phyloP scores from a whole-genome alignment of 805 yeast genomes.

The Sugiyamaella chiloensis region DNA sequence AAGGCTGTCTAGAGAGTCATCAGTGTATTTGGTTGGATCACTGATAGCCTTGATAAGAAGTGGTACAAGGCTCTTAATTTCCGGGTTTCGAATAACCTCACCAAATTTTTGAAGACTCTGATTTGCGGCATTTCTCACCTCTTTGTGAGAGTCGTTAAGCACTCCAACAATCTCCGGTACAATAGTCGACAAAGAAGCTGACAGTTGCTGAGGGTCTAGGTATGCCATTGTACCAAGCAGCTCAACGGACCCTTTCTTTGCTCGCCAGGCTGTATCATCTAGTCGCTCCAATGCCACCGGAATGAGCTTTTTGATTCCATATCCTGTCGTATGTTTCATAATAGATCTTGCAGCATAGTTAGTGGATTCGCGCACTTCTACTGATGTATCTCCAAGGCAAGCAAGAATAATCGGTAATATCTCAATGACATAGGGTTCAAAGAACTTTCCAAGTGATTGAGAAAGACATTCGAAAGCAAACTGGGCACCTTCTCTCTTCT shows the following conservation, averaged over 20 bases:
- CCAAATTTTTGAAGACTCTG: constrained; percentile 86
- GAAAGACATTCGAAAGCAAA: constrained; percentile 84
- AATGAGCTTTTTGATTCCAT: constrained; percentile 84
- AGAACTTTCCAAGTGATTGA: constrained; percentile 64
- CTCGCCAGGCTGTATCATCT: constrained; percentile 91
- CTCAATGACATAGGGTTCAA: constrained; percentile 94
- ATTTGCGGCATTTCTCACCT: constrained; percentile 94
- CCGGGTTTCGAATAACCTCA: constrained; percentile 96
- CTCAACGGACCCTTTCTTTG: constrained; percentile 95
- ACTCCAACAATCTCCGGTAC: constrained; percentile 97
- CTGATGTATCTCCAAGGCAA: constrained; percentile 77
- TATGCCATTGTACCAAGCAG: constrained; percentile 97
- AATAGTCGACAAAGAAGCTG: constrained; percentile 82
- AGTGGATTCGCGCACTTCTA: constrained; percentile 88
- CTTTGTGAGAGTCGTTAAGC: constrained; percentile 91
- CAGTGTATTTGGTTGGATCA: constrained; percentile 90
- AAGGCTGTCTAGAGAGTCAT: constrained; percentile 78
- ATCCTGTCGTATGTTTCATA: constrained; percentile 89
- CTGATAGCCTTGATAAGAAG: constrained; percentile 86
- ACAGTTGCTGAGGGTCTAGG: constrained; percentile 88
- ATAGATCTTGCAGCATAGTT: constrained; percentile 80
- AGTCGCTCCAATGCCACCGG: constrained; percentile 85
- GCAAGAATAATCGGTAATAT: constrained; percentile 76
- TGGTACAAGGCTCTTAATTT: constrained; percentile 89
- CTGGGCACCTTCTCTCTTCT: constrained; percentile 82